phyloP scores from a whole-genome alignment of 768 basidiomycete species.

The Paxillus ammoniavirescens region DNA sequence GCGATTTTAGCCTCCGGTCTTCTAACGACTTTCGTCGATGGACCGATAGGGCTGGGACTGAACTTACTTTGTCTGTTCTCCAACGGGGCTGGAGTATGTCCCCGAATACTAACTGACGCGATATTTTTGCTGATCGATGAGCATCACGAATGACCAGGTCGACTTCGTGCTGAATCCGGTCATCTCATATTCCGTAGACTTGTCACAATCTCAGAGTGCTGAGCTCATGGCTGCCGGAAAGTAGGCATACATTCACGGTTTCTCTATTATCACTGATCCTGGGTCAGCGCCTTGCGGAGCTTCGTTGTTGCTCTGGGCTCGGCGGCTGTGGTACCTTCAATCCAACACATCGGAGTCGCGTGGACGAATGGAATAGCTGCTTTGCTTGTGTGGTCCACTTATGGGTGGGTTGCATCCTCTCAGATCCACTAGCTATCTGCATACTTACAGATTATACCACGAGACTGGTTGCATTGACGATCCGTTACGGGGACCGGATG shows the following conservation, averaged over 20 bases:
- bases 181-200: slow-evolving; percentile 57
- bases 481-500: slow-evolving; percentile 52
- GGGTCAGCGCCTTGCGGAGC: slow-evolving; percentile 45
- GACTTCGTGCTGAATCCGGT: slow-evolving; percentile 54
- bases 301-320: slow-evolving; percentile 43
- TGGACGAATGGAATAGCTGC: slow-evolving; percentile 45
- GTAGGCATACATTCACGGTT: slow-evolving; percentile 32
- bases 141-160: slow-evolving; percentile 32
- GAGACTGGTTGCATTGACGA: slow-evolving; percentile 46
- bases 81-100: slow-evolving; percentile 57
- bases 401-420: slow-evolving; percentile 37
- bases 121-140: neutral
- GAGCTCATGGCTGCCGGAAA: slow-evolving; percentile 54
- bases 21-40: slow-evolving; percentile 44
- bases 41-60: slow-evolving; percentile 44
- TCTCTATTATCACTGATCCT: neutral
- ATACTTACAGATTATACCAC: too few species aligned
- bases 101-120: neutral
- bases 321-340: slow-evolving; percentile 49
- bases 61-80: slow-evolving; percentile 53
- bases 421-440: too few species aligned
- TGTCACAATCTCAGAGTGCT: slow-evolving; percentile 55
- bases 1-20: slow-evolving; percentile 47
- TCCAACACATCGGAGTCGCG: slow-evolving; percentile 47
- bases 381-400: slow-evolving; percentile 44